Evolutionary conservation across 1,284 basidiomycete species (phyloP).

Genomic region (Ceratobasidium sp.): DNA sequence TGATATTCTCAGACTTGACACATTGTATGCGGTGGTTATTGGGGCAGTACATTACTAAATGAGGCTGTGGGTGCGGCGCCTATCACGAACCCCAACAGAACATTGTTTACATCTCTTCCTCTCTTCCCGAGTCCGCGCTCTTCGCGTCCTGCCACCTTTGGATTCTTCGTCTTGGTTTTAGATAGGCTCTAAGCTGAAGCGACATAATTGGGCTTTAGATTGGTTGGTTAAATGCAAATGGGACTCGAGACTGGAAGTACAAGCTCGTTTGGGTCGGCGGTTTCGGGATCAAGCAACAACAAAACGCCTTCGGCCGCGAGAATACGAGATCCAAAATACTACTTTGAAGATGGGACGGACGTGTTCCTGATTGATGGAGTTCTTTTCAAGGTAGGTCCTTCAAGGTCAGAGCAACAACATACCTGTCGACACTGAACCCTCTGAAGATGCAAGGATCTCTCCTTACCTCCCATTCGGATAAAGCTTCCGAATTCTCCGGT

Average conservation of each 20-base stretch:
- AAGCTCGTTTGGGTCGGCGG: conserved; percentile 42
- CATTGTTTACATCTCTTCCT: no score
- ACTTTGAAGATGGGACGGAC: conserved; percentile 14
- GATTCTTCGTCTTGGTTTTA: no score
- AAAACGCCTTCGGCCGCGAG: background rate
- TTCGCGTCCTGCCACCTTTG: no score
- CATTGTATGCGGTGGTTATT: background rate
- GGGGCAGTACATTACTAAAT: background rate
- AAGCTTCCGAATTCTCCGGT: background rate
- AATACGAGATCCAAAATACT: conserved; percentile 12
- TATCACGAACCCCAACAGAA: background rate
- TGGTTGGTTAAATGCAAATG: conserved; percentile 8
- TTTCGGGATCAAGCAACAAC: background rate
- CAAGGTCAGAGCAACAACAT: no score
- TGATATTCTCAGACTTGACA: no score
- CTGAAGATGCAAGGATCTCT: conserved; percentile 2
- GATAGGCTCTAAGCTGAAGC: no score
- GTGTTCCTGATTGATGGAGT: conserved; percentile 1
- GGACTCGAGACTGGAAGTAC: conserved; percentile 45
- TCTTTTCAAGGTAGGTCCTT: conserved; percentile 19
- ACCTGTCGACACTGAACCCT: no score
- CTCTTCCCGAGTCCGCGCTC: no score
- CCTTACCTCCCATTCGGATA: background rate
- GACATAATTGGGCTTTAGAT: no score
- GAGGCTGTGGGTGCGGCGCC: background rate